Percentiles rank a stretch among this genome's conserved stretches.
These are phyloP conservation scores for Calonectria pseudoreteaudii DNA, from an alignment of 2,329 filamentous ascomycete species.

Conservation along the genomic window DNA sequence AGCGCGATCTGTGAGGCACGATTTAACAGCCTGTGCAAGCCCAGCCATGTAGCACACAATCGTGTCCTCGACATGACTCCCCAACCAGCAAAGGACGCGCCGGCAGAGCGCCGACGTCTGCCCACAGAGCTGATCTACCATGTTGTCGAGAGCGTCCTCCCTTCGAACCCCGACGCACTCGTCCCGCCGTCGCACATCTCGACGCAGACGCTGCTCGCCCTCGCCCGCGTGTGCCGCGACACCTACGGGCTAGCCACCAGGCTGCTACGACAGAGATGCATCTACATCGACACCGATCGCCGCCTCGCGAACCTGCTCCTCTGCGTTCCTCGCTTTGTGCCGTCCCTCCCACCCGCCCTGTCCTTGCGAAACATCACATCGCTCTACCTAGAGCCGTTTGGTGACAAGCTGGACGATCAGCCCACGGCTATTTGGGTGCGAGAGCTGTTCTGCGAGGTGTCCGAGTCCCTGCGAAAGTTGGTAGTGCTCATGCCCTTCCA, in stretches of 20 bases:
- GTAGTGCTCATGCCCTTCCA: constrained; percentile 62
- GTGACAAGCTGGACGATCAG: constrained; percentile 51
- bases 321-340: constrained; percentile 48
- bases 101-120: constrained; percentile 34
- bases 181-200: constrained; percentile 53
- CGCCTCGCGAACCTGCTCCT: constrained; percentile 50
- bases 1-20: constrained; percentile 15
- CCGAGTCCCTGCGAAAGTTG: constrained; percentile 55
- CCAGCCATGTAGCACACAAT: constrained; percentile 18
- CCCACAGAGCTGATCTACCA: constrained; percentile 51
- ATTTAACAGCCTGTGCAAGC: background rate
- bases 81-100: constrained; percentile 10
- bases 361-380: constrained; percentile 51
- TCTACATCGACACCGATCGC: constrained; percentile 55
- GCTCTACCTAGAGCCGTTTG: constrained; percentile 57
- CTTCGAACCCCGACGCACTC: constrained; percentile 45
- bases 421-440: constrained; percentile 54
- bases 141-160: constrained; percentile 50
- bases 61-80: constrained; percentile 22
- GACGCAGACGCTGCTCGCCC: constrained; percentile 57
- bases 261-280: constrained; percentile 58
- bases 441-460: constrained; percentile 56
- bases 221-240: constrained; percentile 56
- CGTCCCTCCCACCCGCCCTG: constrained; percentile 43
- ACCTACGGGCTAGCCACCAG: constrained; percentile 55